Evolutionary conservation across 257 asterid genomes (phyloP), one percentile per base, ranked within the genome.

Genomic region (Forsythia suspensa): DNA sequence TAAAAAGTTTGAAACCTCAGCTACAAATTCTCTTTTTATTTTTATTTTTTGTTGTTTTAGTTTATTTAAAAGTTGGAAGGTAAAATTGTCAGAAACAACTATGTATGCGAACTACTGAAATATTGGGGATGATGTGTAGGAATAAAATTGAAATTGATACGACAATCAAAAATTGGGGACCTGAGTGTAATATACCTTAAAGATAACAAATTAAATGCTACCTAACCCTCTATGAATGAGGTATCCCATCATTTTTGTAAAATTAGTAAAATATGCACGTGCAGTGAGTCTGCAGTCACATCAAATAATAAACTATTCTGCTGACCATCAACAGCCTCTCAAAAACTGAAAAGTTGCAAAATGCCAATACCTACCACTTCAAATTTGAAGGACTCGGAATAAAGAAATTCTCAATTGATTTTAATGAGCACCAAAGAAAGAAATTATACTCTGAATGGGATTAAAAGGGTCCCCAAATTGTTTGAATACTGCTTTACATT

Each of bases 401-500:
- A 76, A 29, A 70, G 61, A 74, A 76, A 61, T 51, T 72, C 75
- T 72, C 61, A 74, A 21, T 71, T 41, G 55, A 63, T 41, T 73
- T 61, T 24, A 78, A 77, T 51, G 59, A 38, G 13, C 51, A 51
- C 77, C 37, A 20, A 59, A 59, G 12, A 59, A 21, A 59, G 34
- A 20, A 55, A 55, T n/a, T 55, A 55, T 5, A 83, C 57, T 78
- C 76, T 66, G 77, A 61, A 52, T 74, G 48, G 65, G 70, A 61
- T n/a, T 38, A 29, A 21, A 44, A 18, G 48, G 21, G 39, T 63
- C 15, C 24, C 69, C 81, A 57, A 68, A 24, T 52, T 51, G 80
- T 21, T 75, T 79, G n/a, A 48, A 37, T 59, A 43, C 21, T 8
- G 43, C 83, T 78, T 80, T 80, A 67, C 83, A 87, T 73, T 80